Evolutionary conservation across 2,329 filamentous ascomycete genomes (phyloP), one percentile per base, ranked within the genome.

Genomic region (Arthroderma uncinatum): DNA sequence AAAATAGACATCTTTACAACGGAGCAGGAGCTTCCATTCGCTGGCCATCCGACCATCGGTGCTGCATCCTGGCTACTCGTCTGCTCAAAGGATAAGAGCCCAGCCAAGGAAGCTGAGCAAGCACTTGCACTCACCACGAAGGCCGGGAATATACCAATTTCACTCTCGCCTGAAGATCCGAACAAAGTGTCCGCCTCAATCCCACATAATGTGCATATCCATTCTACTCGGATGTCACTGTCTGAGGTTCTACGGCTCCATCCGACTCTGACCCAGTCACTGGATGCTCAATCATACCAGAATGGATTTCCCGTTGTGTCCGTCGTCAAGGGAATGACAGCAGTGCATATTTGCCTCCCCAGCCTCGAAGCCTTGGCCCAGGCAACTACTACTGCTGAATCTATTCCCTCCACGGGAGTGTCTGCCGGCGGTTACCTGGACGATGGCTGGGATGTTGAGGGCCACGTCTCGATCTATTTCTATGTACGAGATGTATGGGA

Each of bases 281-380:
- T 62, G 14, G 60, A 66, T 10, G 59, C 62, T 19, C 59, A 60
- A 1, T 60, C 61, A 10, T 53, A 63, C 33, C 59, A 53, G 16
- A 62, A 61, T 25, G 68, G 69, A 3, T 74, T 78, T 6, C 78
- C 79, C 10, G 65, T 81, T 12, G 77, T 82, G 55, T 83, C 80
- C 61, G 80, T 89, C 40, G 86, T 91, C 37, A 82, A 82, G 48
- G 87, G 86, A 53, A 87, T 91, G 84, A 81, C 81, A 1, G 68
- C 67, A 44, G 64, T 64, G 5, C 64, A 70, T 7, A 61, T 70
- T 25, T 53, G 48, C 62, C 74, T 93, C 21, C 74, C 80, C 0
- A 78, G 76, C 56, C 69, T 88, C 8, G 81, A 82, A 30, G 76
- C 79, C 6, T 74, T 92, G 16, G 76, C 71, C 4, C 64, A 65